These are phyloP conservation scores for Rhinocladiella similis DNA, from an alignment of 2,329 filamentous ascomycete genomes.

Conservation along the genomic window DNA sequence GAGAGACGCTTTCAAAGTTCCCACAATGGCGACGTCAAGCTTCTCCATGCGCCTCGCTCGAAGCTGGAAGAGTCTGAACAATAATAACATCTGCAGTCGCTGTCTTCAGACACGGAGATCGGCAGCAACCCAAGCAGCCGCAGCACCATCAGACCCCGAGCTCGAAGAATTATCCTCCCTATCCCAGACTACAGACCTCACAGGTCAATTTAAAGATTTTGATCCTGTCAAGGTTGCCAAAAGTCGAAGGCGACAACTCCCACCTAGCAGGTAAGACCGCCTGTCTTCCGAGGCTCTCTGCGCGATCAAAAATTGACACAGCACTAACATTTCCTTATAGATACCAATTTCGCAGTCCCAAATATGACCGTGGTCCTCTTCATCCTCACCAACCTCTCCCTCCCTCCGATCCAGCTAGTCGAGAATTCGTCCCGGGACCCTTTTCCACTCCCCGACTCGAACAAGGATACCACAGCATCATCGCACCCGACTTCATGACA, in stretches of 20 bases:
- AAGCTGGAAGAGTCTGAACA: conserved; percentile 15
- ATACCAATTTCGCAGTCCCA: conserved; percentile 92
- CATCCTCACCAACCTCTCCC: conserved; percentile 91
- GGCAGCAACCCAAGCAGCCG: conserved; percentile 42
- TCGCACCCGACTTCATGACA: conserved; percentile 84
- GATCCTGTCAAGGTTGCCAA: conserved; percentile 51
- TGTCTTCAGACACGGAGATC: conserved; percentile 43
- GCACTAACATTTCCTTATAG: conserved; percentile 47
- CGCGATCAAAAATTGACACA: neutral
- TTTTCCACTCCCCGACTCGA: conserved; percentile 84
- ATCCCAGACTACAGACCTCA: conserved; percentile 2
- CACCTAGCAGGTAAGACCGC: conserved; percentile 41
- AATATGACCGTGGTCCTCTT: conserved; percentile 89
- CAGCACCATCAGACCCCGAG: conserved; percentile 9
- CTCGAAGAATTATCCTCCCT: conserved; percentile 24
- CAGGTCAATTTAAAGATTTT: conserved; percentile 34
- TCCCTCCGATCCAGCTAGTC: conserved; percentile 80
- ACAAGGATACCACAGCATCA: conserved; percentile 85
- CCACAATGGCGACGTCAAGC: conserved; percentile 10
- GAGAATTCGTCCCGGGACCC: conserved; percentile 85
- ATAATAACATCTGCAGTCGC: conserved; percentile 18
- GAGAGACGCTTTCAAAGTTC: neutral
- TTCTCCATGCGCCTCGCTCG: conserved; percentile 12
- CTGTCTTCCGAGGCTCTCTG: neutral
- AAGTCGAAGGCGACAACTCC: conserved; percentile 38